These are phyloP conservation scores for Escovopsis sp. DNA, from an alignment of 2,329 filamentous ascomycete species.

Conservation along the genomic window DNA sequence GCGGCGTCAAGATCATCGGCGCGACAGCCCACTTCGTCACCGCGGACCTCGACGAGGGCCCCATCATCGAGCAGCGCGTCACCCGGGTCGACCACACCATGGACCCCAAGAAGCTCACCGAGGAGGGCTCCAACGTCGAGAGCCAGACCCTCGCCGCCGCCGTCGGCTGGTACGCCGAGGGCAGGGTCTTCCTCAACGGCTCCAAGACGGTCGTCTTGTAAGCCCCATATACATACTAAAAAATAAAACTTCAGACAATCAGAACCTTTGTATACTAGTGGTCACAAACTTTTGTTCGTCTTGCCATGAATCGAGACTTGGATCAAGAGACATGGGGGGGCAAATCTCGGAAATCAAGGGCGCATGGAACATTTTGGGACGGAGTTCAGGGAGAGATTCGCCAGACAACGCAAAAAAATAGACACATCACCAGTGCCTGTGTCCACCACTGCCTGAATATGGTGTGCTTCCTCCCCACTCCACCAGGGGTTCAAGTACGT, in stretches of 20 bases:
- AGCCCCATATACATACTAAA: slow-evolving; percentile 1
- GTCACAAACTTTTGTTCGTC: too few species aligned
- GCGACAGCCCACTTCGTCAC: slow-evolving; percentile 80
- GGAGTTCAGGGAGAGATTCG: too few species aligned
- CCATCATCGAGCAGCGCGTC: slow-evolving; percentile 77
- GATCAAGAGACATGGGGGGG: too few species aligned
- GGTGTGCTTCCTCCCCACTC: too few species aligned
- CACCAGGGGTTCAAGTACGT: too few species aligned
- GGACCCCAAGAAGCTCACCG: slow-evolving; percentile 59
- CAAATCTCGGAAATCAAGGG: too few species aligned
- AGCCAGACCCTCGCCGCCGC: slow-evolving; percentile 68
- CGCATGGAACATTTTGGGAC: too few species aligned
- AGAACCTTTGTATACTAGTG: too few species aligned
- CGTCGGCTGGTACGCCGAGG: slow-evolving; percentile 72
- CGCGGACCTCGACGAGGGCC: slow-evolving; percentile 70
- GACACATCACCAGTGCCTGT: too few species aligned
- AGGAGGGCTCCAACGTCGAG: slow-evolving; percentile 72
- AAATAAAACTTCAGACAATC: neutral
- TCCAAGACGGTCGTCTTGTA: slow-evolving; percentile 67
- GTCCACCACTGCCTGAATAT: too few species aligned
- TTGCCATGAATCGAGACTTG: too few species aligned
- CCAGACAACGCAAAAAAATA: too few species aligned
- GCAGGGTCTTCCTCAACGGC: slow-evolving; percentile 62
- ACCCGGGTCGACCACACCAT: slow-evolving; percentile 62
- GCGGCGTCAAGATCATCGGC: slow-evolving; percentile 78